These are phyloP conservation scores for Erigeron canadensis DNA, from an alignment of 129 eudicot species.

Conservation along the genomic window DNA sequence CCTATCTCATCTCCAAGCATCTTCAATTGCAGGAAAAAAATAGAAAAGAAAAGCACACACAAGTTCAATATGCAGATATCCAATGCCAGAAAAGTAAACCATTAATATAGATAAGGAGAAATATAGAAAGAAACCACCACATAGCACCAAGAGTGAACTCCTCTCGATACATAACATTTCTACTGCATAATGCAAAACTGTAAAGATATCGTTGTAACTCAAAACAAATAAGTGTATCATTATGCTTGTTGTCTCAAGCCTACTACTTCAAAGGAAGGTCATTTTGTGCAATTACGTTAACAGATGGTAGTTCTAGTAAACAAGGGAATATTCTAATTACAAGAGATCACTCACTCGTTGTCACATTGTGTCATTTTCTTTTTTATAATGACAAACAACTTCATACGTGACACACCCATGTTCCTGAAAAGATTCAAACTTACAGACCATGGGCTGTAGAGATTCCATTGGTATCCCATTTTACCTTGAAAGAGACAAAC, in stretches of 20 bases:
- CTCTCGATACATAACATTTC: neutral
- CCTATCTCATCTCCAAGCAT: conserved; percentile 99
- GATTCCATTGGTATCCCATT: neutral
- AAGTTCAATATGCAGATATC: conserved; percentile 23
- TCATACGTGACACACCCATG: neutral
- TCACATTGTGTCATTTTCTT: neutral
- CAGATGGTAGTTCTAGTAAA: neutral
- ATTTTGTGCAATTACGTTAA: too few species aligned
- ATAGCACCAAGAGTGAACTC: neutral
- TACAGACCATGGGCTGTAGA: neutral
- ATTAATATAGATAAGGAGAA: neutral
- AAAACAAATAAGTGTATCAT: too few species aligned
- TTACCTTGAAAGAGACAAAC: neutral
- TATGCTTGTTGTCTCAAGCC: too few species aligned
- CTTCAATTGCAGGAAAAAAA: conserved; percentile 36
- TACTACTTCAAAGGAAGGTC: too few species aligned
- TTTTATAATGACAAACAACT: neutral
- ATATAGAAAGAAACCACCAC: conserved; percentile 4
- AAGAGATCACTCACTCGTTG: conserved; percentile 3
- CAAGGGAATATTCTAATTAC: neutral
- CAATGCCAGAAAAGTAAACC: conserved; percentile 6
- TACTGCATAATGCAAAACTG: neutral
- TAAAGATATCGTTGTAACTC: too few species aligned
- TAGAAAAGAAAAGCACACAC: neutral
- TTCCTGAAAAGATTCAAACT: conserved; percentile 2